Evolutionary conservation across 495 filamentous ascomycete genomes (phyloP).

Genomic region (Collariella sp.): DNA sequence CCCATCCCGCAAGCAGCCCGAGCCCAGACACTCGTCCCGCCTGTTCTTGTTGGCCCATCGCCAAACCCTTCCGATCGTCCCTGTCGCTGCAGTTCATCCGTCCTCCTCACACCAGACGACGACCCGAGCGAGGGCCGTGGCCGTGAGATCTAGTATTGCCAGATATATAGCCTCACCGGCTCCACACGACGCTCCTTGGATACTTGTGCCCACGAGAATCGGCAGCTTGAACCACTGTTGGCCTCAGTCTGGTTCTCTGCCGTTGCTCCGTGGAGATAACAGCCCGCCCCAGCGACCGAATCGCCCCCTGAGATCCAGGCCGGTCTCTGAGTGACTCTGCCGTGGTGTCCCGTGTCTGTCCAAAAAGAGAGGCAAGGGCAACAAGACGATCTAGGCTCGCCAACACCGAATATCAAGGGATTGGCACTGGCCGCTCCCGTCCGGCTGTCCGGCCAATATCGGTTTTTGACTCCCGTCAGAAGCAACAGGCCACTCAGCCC

Average conservation of each 20-base stretch:
- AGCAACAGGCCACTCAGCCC: background rate
- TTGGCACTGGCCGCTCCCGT: background rate
- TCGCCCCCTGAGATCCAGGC: constrained; percentile 5
- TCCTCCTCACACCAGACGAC: constrained; percentile 8
- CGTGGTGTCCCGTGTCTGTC: background rate
- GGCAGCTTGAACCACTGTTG: background rate
- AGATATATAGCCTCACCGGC: constrained; percentile 19
- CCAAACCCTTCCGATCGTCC: background rate
- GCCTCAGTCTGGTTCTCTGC: constrained; percentile 7
- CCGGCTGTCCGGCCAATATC: background rate
- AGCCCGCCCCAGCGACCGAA: constrained; percentile 8
- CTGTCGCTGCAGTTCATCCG: background rate
- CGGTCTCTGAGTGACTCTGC: constrained; percentile 4
- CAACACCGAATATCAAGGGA: background rate
- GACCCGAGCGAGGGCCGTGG: constrained; percentile 1
- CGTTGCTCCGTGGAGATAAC: constrained; percentile 20
- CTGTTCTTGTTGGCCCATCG: constrained; percentile 1
- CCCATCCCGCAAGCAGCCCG: constrained; percentile 1
- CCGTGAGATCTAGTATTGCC: constrained; percentile 17
- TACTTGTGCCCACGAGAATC: constrained; percentile 18
- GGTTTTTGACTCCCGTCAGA: background rate
- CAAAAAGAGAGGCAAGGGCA: background rate
- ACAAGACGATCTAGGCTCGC: background rate
- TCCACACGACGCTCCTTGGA: constrained; percentile 6
- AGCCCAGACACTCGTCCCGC: constrained; percentile 5